Evolutionary conservation across 73 alveolate genomes (phyloP).

Genomic region (Blepharisma stoltei): DNA sequence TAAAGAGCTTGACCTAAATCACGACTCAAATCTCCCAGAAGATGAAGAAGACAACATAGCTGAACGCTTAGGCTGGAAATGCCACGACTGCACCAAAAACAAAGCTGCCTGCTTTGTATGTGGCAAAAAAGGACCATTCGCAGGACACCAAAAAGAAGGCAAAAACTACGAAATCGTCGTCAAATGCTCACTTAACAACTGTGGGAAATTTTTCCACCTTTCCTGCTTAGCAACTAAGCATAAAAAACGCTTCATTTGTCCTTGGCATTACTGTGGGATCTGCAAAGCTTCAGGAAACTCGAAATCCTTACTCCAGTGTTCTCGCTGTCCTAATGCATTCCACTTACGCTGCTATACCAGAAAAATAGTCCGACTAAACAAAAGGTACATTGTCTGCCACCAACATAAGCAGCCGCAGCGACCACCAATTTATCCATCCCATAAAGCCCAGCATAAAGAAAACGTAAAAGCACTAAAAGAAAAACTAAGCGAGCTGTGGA

Average conservation of each 20-base stretch:
- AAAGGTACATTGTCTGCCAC: slow-evolving; percentile 50
- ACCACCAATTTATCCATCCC: slow-evolving; percentile 3
- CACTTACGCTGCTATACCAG: slow-evolving; percentile 50
- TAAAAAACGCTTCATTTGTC: slow-evolving; percentile 52
- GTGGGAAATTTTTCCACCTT: slow-evolving; percentile 56
- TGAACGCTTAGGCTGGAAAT: slow-evolving; percentile 47
- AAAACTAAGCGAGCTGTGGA: slow-evolving; percentile 16
- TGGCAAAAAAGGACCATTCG: slow-evolving; percentile 46
- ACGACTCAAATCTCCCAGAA: slow-evolving; percentile 39
- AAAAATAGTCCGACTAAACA: slow-evolving; percentile 38
- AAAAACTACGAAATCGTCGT: slow-evolving; percentile 33
- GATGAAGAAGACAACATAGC: slow-evolving; percentile 41
- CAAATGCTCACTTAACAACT: slow-evolving; percentile 48
- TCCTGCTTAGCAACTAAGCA: slow-evolving; percentile 41
- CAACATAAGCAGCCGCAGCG: slow-evolving; percentile 30
- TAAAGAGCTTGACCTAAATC: slow-evolving; percentile 37
- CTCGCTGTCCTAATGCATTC: slow-evolving; percentile 57
- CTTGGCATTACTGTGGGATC: slow-evolving; percentile 60
- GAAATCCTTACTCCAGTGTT: slow-evolving; percentile 46
- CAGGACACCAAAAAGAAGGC: slow-evolving; percentile 6
- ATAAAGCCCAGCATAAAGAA: not conserved
- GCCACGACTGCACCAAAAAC: slow-evolving; percentile 66
- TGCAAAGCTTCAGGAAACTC: slow-evolving; percentile 56
- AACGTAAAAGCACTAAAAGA: not conserved
- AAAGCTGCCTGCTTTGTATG: slow-evolving; percentile 66